Percentiles rank a stretch among this genome's conserved stretches.
These are phyloP conservation scores for Calonectria pteridis DNA, from an alignment of 2,329 filamentous ascomycete species.

Conservation along the genomic window DNA sequence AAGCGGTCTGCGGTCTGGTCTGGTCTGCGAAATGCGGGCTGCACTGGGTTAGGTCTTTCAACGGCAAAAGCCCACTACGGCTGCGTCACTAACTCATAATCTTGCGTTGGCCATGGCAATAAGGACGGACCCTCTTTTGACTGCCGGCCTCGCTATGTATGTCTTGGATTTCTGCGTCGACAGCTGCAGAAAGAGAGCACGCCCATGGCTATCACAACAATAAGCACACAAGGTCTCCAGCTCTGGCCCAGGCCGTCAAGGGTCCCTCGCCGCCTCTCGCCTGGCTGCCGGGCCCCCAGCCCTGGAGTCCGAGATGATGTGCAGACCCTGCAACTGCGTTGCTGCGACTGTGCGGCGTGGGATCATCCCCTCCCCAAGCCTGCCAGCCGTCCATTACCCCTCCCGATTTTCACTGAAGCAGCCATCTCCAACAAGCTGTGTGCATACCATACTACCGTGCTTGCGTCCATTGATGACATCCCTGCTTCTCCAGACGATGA, in stretches of 20 bases:
- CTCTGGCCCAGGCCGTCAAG: constrained; percentile 16
- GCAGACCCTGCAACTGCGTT: constrained; percentile 43
- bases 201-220: neutral
- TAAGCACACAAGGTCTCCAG: neutral
- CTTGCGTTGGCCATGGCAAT: neutral
- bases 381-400: constrained; percentile 15
- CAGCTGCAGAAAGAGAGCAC: constrained; percentile 6
- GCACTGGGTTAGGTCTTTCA: constrained; percentile 31
- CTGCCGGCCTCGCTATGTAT: constrained; percentile 13
- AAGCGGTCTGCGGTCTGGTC: constrained; percentile 31
- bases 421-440: constrained; percentile 24
- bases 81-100: constrained; percentile 22
- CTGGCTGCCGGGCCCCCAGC: constrained; percentile 26
- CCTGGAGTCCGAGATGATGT: constrained; percentile 42
- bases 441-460: constrained; percentile 23
- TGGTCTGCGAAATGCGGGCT: constrained; percentile 28
- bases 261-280: constrained; percentile 22
- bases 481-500: constrained; percentile 37
- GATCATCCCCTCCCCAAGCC: constrained; percentile 26
- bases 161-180: neutral
- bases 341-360: constrained; percentile 39
- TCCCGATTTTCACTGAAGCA: constrained; percentile 18
- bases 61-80: constrained; percentile 17
- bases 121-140: constrained; percentile 12
- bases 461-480: constrained; percentile 29